Percentiles rank a stretch among this genome's conserved stretches.
These are phyloP conservation scores for Phanerodontia chrysosporium DNA, from an alignment of 768 basidiomycete genomes.

Conservation along the genomic window DNA sequence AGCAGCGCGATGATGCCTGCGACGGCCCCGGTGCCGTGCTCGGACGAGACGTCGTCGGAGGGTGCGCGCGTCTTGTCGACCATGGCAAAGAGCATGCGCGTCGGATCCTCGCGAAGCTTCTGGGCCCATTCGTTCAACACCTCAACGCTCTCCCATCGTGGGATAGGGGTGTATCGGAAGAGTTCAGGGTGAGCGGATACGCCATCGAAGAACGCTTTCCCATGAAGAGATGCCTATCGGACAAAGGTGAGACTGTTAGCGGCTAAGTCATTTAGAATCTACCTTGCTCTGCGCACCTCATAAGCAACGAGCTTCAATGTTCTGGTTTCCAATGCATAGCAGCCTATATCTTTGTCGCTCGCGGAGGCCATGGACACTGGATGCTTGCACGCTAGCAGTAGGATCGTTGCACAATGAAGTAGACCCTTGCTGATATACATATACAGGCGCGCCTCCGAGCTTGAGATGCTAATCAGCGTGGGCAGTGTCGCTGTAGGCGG, in stretches of 20 bases:
- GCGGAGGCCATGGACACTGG: no score
- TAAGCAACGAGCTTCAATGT: no score
- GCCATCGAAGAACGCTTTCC: background rate
- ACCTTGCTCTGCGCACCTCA: constrained; percentile 4
- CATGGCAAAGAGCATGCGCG: constrained; percentile 30
- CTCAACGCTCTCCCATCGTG: constrained; percentile 12
- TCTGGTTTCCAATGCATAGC: no score
- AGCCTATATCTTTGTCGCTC: no score
- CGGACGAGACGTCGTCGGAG: background rate
- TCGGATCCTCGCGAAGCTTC: constrained; percentile 7
- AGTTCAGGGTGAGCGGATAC: constrained; percentile 20
- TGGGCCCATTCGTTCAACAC: constrained; percentile 18
- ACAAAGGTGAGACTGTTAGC: background rate
- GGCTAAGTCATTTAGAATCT: background rate
- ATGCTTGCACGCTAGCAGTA: no score
- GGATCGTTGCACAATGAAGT: no score
- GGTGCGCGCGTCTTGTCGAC: constrained; percentile 31
- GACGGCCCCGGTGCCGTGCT: constrained; percentile 7
- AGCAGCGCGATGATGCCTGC: constrained; percentile 37
- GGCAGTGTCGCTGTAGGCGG: no score
- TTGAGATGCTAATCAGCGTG: no score
- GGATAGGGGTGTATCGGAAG: constrained; percentile 27
- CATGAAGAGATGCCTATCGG: background rate
- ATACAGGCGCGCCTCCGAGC: no score
- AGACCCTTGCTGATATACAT: no score